A percentile compares a stretch with the other conserved stretches of the same genome.
These are phyloP conservation scores for Claviceps pusilla DNA, from an alignment of 2,329 filamentous ascomycete species.

Conservation along the genomic window DNA sequence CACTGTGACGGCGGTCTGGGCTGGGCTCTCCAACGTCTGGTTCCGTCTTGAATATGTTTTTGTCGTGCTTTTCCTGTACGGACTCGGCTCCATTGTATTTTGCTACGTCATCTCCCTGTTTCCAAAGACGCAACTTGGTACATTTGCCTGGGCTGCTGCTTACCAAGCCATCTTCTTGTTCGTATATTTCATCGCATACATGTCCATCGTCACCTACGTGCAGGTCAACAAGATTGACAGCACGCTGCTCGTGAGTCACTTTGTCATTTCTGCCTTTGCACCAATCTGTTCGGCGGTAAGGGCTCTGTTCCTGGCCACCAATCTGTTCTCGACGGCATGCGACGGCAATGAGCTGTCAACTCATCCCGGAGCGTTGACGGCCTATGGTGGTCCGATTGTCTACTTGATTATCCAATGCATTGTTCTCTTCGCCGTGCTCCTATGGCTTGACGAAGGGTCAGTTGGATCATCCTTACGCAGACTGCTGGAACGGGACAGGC, in stretches of 20 bases:
- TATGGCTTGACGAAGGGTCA: constrained; percentile 70
- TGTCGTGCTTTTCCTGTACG: constrained; percentile 65
- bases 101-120: constrained; percentile 74
- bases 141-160: constrained; percentile 71
- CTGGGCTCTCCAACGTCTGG: constrained; percentile 49
- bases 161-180: constrained; percentile 60
- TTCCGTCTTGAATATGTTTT: constrained; percentile 73
- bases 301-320: constrained; percentile 61
- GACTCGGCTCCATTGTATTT: constrained; percentile 59
- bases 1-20: constrained; percentile 54
- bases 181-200: constrained; percentile 55
- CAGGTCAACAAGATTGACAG: constrained; percentile 54
- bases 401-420: constrained; percentile 65
- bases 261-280: constrained; percentile 55
- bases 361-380: constrained; percentile 54
- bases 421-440: constrained; percentile 53
- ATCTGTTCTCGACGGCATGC: constrained; percentile 72
- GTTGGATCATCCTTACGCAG: constrained; percentile 36
- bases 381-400: constrained; percentile 72
- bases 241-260: constrained; percentile 56
- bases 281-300: constrained; percentile 64
- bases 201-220: constrained; percentile 59
- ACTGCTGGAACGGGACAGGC: constrained; percentile 21
- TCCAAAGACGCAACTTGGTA: constrained; percentile 61
- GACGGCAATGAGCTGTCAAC: constrained; percentile 44